These are phyloP conservation scores for Fusarium sulawesiense DNA, from an alignment of 2,329 filamentous ascomycete species.

Conservation along the genomic window DNA sequence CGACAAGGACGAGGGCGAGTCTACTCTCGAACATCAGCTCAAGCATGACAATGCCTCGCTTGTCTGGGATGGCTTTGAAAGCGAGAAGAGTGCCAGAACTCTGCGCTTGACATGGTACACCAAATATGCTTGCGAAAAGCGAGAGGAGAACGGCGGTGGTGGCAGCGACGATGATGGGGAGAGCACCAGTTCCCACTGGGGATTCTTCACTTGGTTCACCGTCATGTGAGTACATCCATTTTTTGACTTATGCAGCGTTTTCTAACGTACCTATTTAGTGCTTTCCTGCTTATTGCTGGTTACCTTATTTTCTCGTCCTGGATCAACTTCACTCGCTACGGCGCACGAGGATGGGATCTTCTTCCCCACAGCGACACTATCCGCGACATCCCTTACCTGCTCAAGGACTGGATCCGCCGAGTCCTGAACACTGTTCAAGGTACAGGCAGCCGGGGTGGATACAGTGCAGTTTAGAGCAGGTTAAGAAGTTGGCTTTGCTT, in stretches of 20 bases:
- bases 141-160: constrained; percentile 56
- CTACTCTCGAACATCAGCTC: constrained; percentile 62
- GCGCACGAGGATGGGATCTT: constrained; percentile 93
- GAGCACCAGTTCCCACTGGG: constrained; percentile 74
- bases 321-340: constrained; percentile 98
- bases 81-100: constrained; percentile 67
- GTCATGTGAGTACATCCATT: constrained; percentile 78
- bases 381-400: constrained; percentile 88
- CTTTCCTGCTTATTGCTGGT: constrained; percentile 84
- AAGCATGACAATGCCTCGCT: constrained; percentile 71
- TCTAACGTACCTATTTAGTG: constrained; percentile 61
- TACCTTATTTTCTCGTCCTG: constrained; percentile 98
- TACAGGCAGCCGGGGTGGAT: constrained; percentile 85
- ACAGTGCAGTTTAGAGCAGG: constrained; percentile 82
- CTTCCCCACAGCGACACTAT: constrained; percentile 93
- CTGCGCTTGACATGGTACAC: constrained; percentile 87
- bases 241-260: neutral
- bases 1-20: constrained; percentile 54
- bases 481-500: neutral
- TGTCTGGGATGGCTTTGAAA: constrained; percentile 79
- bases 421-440: constrained; percentile 88
- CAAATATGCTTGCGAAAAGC: constrained; percentile 82
- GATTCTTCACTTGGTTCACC: constrained; percentile 97
- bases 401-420: constrained; percentile 87
- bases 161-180: constrained; percentile 53